Percentiles rank a stretch among this genome's conserved stretches.
Conservation (phyloP, 306 rosid genomes). For the Hippophae rhamnoides region DNA sequence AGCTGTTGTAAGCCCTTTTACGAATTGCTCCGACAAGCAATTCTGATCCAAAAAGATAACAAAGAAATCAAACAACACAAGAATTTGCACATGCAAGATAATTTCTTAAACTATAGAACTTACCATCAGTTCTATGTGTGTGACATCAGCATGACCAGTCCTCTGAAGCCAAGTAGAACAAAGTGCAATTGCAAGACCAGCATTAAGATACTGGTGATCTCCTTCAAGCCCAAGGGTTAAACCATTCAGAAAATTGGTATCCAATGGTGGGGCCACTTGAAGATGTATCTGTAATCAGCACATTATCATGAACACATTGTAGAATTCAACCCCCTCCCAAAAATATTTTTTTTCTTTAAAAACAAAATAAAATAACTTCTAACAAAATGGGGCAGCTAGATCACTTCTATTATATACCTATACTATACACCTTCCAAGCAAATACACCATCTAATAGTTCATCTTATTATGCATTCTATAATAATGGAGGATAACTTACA, state of each 20-base stretch:
- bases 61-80: slow-evolving; percentile 22
- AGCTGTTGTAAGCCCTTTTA: slow-evolving; percentile 61
- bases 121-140: neutral
- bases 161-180: slow-evolving; percentile 76
- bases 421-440: neutral
- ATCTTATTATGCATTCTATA: too few relatives aligned
- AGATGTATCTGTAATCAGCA: slow-evolving; percentile 50
- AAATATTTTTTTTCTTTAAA: neutral
- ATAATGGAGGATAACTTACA: too few relatives aligned
- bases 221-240: slow-evolving; percentile 53
- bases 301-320: neutral
- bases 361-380: slow-evolving; percentile 12
- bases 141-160: slow-evolving; percentile 27
- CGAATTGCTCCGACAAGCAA: slow-evolving; percentile 46
- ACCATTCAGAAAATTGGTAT: slow-evolving; percentile 39
- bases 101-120: slow-evolving; percentile 24
- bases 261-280: slow-evolving; percentile 39
- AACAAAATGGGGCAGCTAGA: slow-evolving; percentile 3
- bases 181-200: slow-evolving; percentile 74
- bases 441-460: too few relatives aligned
- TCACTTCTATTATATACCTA: slow-evolving; percentile 12
- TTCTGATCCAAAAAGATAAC: slow-evolving; percentile 32
- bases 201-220: slow-evolving; percentile 62
- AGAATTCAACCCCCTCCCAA: neutral
- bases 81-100: neutral